phyloP scores from a whole-genome alignment of 192 early-diverging fungal genomes.

The Helicostylum pulchrum region DNA sequence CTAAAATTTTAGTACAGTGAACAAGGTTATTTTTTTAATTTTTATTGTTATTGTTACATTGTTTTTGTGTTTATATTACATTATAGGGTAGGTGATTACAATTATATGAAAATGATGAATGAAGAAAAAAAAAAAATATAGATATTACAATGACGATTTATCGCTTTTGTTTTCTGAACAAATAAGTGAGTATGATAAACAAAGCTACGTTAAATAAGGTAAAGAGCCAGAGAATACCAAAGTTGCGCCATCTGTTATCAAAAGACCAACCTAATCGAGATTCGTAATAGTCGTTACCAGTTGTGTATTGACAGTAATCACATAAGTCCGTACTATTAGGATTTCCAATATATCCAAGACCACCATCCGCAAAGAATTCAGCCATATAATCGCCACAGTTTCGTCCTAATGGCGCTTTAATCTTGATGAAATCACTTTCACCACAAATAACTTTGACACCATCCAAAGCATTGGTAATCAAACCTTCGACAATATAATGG shows the following conservation, averaged over 20 bases:
- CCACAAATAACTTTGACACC: conserved; percentile 48
- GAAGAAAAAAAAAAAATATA: no score
- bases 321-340: conserved; percentile 37
- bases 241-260: conserved; percentile 64
- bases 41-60: no score
- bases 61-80: no score
- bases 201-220: conserved; percentile 56
- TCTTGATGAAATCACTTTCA: conserved; percentile 47
- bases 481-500: conserved; percentile 64
- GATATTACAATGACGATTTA: conserved; percentile 10
- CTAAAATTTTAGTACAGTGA: no score
- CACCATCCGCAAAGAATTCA: conserved; percentile 15
- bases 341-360: conserved; percentile 3
- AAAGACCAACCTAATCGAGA: conserved; percentile 48
- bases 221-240: conserved; percentile 62
- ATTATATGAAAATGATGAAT: no score
- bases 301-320: conserved; percentile 57
- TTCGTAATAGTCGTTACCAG: conserved; percentile 55
- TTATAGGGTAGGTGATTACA: no score
- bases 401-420: conserved; percentile 52
- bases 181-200: conserved; percentile 35
- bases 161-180: conserved; percentile 31
- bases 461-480: conserved; percentile 56
- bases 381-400: conserved; percentile 54
- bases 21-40: no score